Base-by-base conservation (phyloP, 1,284 basidiomycete genomes). In the Caloboletus firmus region DNA sequence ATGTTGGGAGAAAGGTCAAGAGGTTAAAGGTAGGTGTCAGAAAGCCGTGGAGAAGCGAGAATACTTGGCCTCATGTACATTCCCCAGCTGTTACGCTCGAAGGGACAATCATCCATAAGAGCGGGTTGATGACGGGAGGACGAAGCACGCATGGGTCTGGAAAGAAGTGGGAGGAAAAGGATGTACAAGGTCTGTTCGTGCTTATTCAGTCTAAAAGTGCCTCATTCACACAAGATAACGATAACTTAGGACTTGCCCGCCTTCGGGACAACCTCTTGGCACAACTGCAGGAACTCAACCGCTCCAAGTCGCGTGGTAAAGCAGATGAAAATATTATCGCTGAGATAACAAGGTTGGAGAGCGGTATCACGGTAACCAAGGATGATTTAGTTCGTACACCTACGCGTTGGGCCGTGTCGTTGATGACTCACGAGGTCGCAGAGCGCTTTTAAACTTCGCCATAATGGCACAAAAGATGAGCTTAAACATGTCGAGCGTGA, bases 21-120 rank as follows among this genome's bases (percentile, higher is more conserved):
- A 98, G 62, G 92, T 98, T 49, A 99, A 99, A 79, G 93, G 94
- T 94, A 56, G 42, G 81, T 65, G 26, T 11, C 42, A 35, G 42
- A 36, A 45, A 49, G 48, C 31, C 4, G 24, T 0, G 4, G 35
- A 35, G 35, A 36, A 28, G 30, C 2, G 26, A 34, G 20, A n/a
- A 49, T 28, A 7, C 11, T 15, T 54, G 15, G 17, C 4, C 18
- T 60, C n/a, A 54, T 34, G 18, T 40, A 9, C 32, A 13, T 11
- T 53, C n/a, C 51, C 46, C 60, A 97, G 95, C 95, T 55, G 96
- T 99, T 11, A 96, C 97, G 0, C 78, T 99, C 39, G 95, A 99
- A 45, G 97, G 97, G 0, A 98, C 95, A 0, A 79, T 99, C 53
- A 98, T 99, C 50, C 97, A 99, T 73, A 97, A 96, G 78, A 95